These are phyloP conservation scores for Fusarium oxysporum DNA, from an alignment of 2,329 filamentous ascomycete species.

Conservation along the genomic window DNA sequence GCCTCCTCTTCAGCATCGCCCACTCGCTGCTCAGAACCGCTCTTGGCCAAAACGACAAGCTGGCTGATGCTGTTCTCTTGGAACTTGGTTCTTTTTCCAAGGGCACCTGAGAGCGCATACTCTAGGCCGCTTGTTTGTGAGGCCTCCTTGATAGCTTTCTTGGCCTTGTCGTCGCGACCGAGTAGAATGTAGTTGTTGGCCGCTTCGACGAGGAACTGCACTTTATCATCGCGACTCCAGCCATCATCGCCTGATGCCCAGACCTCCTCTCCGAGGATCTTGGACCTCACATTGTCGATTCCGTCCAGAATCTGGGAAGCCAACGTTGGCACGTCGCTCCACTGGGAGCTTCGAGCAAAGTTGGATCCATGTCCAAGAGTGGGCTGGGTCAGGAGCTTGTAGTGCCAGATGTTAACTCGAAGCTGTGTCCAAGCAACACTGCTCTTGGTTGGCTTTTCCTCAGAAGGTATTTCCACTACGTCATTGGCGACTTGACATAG, in stretches of 20 bases:
- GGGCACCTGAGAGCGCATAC: conserved; percentile 84
- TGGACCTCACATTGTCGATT: conserved; percentile 56
- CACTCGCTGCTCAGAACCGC: conserved; percentile 55
- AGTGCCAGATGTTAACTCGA: conserved; percentile 77
- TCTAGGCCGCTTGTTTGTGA: conserved; percentile 75
- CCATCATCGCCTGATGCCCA: conserved; percentile 51
- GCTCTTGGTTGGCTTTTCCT: conserved; percentile 55
- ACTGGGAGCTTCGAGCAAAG: conserved; percentile 67
- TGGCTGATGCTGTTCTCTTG: conserved; percentile 87
- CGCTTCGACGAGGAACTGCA: conserved; percentile 82
- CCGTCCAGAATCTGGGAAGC: conserved; percentile 61
- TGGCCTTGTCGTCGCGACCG: conserved; percentile 81
- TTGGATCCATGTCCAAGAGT: conserved; percentile 65
- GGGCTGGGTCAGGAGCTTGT: conserved; percentile 69
- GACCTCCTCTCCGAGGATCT: conserved; percentile 52
- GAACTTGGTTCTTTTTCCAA: conserved; percentile 87
- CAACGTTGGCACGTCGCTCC: conserved; percentile 69
- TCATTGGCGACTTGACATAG: conserved; percentile 39
- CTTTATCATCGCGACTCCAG: conserved; percentile 64
- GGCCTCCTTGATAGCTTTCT: conserved; percentile 76
- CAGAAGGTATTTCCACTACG: conserved; percentile 43
- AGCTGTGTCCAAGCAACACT: conserved; percentile 72
- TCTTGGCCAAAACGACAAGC: conserved; percentile 89
- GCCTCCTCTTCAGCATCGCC: conserved; percentile 42
- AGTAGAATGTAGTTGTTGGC: conserved; percentile 87